Base-by-base conservation (phyloP, 2,329 filamentous ascomycete genomes). In the Talaromyces marneffei region DNA sequence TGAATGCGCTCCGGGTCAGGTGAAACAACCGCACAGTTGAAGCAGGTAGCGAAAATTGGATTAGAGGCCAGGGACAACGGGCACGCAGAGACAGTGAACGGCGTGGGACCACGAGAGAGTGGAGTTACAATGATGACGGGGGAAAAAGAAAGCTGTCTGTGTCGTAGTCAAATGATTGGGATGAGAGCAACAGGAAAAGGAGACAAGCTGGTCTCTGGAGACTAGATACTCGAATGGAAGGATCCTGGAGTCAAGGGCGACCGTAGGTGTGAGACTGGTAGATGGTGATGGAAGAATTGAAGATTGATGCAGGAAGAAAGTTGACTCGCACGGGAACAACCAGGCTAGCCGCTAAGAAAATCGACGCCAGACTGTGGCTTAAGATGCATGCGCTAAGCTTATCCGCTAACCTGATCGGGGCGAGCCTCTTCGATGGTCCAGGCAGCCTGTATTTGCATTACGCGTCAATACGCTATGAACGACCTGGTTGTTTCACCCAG, bases 311-410 rank as follows among this genome's bases (percentile, higher is more conserved):
- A n/a, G 40, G 42, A 57, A 31, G 40, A 57, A 57, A 31, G 25
- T 44, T 48, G 39, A 58, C 55, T 58, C 10, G 39, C 55, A 58
- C 39, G 44, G 55, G 39, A 58, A 29, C 39, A 58, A 39, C 8
- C 39, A 31, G 29, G 33, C 16, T 54, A 54, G 18, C 31, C 50
- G 50, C 50, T 53, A 33, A 20, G 33, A 57, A 20, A 33, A 31
- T 58, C 29, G 40, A 48, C 60, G 60, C 44, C 54, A 40, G 48
- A 52, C 42, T 61, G 60, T 61, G 60, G 60, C 60, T 61, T 61
- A 29, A 61, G 54, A 61, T 61, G 53, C 54, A 52, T 61, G 60
- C 44, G 54, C 60, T 46, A 52, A 57, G 54, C 35, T 44, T 57
- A 44, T 16, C 48, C 60, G 12, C 60, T 61, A 61, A 44, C 54